Percentiles rank a stretch among this genome's conserved stretches.
phyloP scores from a whole-genome alignment of 2,329 filamentous ascomycete species.

The Byssochlamys sp. region DNA sequence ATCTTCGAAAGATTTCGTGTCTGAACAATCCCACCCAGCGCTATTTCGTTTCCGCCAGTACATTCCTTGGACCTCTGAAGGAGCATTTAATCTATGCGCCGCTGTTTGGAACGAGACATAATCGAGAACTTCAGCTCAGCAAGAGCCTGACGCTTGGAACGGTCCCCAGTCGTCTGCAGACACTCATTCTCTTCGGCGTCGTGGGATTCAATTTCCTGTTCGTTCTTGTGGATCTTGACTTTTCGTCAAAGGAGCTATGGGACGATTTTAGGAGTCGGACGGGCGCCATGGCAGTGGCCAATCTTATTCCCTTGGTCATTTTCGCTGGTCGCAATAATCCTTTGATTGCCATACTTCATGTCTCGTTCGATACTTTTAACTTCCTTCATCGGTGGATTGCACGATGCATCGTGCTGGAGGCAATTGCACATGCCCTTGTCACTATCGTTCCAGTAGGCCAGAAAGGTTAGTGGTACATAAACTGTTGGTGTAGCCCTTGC shows the following conservation, averaged over 20 bases:
- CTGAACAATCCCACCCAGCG: neutral
- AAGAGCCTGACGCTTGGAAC: constrained; percentile 16
- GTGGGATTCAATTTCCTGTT: constrained; percentile 25
- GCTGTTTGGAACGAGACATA: constrained; percentile 17
- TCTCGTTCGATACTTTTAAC: constrained; percentile 32
- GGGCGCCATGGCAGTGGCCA: constrained; percentile 25
- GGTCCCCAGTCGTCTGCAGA: constrained; percentile 22
- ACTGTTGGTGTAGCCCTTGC: neutral
- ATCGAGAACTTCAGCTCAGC: constrained; percentile 17
- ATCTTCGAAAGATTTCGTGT: neutral
- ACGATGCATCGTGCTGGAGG: constrained; percentile 56
- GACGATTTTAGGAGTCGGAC: constrained; percentile 1
- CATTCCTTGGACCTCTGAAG: neutral
- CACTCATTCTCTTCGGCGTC: constrained; percentile 17
- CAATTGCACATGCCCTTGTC: constrained; percentile 55
- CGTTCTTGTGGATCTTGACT: constrained; percentile 33
- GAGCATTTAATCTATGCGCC: constrained; percentile 23
- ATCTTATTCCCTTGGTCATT: constrained; percentile 29
- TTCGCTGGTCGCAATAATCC: constrained; percentile 31
- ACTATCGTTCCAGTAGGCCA: constrained; percentile 61
- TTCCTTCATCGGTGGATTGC: constrained; percentile 68
- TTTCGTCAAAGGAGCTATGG: constrained; percentile 13
- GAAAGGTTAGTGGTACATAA: constrained; percentile 27
- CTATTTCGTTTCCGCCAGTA: neutral
- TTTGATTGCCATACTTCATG: constrained; percentile 23